A percentile compares a stretch with the other conserved stretches of the same genome.
phyloP scores from a whole-genome alignment of 768 basidiomycete genomes.

The Boletales sp. region DNA sequence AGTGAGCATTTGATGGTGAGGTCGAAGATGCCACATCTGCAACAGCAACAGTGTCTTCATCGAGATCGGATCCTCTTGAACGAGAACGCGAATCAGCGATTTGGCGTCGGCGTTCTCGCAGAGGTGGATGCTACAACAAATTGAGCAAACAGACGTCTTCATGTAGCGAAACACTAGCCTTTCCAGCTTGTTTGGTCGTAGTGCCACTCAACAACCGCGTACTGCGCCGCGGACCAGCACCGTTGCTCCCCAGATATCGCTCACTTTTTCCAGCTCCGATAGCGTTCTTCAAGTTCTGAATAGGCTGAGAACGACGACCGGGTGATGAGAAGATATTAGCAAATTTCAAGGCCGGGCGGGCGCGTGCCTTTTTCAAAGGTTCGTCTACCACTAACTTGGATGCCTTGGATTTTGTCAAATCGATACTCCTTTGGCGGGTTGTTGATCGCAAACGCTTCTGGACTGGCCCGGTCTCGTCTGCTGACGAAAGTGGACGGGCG shows the following conservation, averaged over 20 bases:
- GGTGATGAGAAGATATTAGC: constrained; percentile 86
- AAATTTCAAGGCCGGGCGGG: constrained; percentile 83
- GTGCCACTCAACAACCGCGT: constrained; percentile 64
- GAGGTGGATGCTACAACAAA: constrained; percentile 29
- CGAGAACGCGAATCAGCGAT: constrained; percentile 52
- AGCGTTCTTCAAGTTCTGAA: constrained; percentile 59
- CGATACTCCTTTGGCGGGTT: constrained; percentile 48
- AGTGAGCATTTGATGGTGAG: constrained; percentile 56
- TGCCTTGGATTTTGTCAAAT: constrained; percentile 50
- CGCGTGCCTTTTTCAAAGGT: constrained; percentile 86
- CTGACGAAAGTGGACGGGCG: constrained; percentile 71
- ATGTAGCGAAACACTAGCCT: constrained; percentile 40
- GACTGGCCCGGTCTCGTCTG: constrained; percentile 77
- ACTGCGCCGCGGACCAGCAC: constrained; percentile 62
- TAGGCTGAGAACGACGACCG: constrained; percentile 74
- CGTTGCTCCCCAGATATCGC: constrained; percentile 39
- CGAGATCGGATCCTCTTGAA: constrained; percentile 68
- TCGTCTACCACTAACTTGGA: constrained; percentile 64
- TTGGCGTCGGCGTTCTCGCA: constrained; percentile 60
- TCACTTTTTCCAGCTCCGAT: constrained; percentile 50
- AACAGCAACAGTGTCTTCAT: constrained; percentile 52
- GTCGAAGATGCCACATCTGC: constrained; percentile 56
- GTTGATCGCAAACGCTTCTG: constrained; percentile 72
- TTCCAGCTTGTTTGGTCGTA: constrained; percentile 49
- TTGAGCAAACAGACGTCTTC: constrained; percentile 11